A percentile compares a stretch with the other conserved stretches of the same genome.
Conservation (phyloP, 495 filamentous ascomycete genomes). For the Podospora anserina region DNA sequence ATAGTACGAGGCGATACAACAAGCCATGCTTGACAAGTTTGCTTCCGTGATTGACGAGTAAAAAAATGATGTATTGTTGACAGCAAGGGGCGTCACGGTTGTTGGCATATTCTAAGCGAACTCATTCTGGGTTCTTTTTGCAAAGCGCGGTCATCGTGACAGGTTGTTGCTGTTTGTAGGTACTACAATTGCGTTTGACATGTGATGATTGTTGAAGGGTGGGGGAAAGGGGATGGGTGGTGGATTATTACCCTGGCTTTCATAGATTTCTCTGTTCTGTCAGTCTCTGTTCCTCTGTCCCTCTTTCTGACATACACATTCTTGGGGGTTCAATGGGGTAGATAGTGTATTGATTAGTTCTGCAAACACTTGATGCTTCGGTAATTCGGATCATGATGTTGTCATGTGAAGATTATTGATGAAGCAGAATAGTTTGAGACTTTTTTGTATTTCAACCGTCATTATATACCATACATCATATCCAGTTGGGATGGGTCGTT, state of each 20-base stretch:
- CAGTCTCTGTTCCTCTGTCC: conserved; percentile 13
- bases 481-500: background rate
- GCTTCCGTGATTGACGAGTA: conserved; percentile 92
- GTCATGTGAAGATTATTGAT: background rate
- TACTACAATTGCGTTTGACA: background rate
- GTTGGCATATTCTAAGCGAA: conserved; percentile 1
- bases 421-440: background rate
- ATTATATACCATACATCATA: background rate
- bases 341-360: background rate
- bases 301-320: conserved; percentile 1
- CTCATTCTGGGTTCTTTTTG: background rate
- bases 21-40: conserved; percentile 93
- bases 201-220: conserved; percentile 2
- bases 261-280: background rate
- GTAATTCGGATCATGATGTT: too few species aligned
- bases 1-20: conserved; percentile 86
- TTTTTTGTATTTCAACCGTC: background rate
- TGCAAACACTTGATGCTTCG: background rate
- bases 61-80: conserved; percentile 13
- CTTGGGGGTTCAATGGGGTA: background rate
- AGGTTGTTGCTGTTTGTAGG: background rate
- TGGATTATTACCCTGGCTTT: background rate
- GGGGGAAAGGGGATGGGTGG: background rate
- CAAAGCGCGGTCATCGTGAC: background rate
- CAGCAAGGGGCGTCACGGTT: background rate